A percentile compares a stretch with the other conserved stretches of the same genome.
These are phyloP conservation scores for Hyaloscypha variabilis DNA, from an alignment of 495 filamentous ascomycete species.

Conservation along the genomic window DNA sequence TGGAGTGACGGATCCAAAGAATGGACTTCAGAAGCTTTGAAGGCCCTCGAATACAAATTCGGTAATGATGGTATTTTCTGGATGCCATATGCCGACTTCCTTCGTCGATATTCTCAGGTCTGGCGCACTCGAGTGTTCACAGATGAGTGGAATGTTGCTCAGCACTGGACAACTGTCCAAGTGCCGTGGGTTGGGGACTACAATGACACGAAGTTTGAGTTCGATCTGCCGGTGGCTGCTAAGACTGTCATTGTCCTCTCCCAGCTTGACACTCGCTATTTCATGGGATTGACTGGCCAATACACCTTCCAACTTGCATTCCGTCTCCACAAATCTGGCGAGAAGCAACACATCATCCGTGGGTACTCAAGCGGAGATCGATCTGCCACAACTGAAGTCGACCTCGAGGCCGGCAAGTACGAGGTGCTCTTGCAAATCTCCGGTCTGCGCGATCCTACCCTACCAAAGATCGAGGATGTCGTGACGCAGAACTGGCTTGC, in stretches of 20 bases:
- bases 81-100: slow-evolving; percentile 77
- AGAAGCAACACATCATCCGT: slow-evolving; percentile 82
- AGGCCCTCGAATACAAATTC: slow-evolving; percentile 68
- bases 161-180: slow-evolving; percentile 81
- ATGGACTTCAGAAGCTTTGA: slow-evolving; percentile 89
- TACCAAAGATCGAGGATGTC: slow-evolving; percentile 64
- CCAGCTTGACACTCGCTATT: slow-evolving; percentile 87
- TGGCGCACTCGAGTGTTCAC: slow-evolving; percentile 89
- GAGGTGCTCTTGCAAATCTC: slow-evolving; percentile 77
- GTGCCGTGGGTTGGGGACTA: slow-evolving; percentile 89
- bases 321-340: slow-evolving; percentile 76
- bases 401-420: slow-evolving; percentile 82
- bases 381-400: slow-evolving; percentile 80
- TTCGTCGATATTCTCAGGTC: slow-evolving; percentile 80
- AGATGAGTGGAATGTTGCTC: slow-evolving; percentile 74
- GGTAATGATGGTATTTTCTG: slow-evolving; percentile 82
- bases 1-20: slow-evolving; percentile 91
- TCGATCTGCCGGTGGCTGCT: slow-evolving; percentile 66
- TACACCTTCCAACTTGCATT: slow-evolving; percentile 81
- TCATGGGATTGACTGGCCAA: slow-evolving; percentile 78
- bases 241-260: slow-evolving; percentile 75
- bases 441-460: slow-evolving; percentile 56
- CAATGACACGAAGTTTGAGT: slow-evolving; percentile 77
- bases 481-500: slow-evolving; percentile 63
- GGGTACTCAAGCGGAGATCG: slow-evolving; percentile 61